Percentiles rank a stretch among this genome's conserved stretches.
phyloP scores from a whole-genome alignment of 352 stramenopile species.

The Phytophthora melonis region DNA sequence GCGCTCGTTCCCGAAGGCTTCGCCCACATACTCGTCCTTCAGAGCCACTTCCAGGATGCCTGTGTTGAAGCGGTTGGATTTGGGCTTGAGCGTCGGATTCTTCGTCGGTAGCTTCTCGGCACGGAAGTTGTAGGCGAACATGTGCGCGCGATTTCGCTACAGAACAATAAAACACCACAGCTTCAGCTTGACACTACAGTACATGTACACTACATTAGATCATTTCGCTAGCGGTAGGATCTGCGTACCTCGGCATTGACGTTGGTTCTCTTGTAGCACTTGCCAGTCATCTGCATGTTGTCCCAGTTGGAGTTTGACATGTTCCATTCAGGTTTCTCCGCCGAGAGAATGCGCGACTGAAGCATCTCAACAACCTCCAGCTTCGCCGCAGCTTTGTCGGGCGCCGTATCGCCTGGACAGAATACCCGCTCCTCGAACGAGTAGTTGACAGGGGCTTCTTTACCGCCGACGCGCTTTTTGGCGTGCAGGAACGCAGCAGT shows the following conservation, averaged over 20 bases:
- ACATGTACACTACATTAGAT: neutral
- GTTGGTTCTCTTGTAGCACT: constrained; percentile 83
- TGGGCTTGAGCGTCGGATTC: constrained; percentile 73
- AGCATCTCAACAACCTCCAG: constrained; percentile 68
- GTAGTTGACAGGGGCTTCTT: constrained; percentile 72
- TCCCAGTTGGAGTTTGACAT: constrained; percentile 74
- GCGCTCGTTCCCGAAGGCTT: constrained; percentile 74
- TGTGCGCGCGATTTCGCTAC: constrained; percentile 76
- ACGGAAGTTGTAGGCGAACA: constrained; percentile 90
- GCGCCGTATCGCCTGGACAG: constrained; percentile 62
- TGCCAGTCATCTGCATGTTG: constrained; percentile 76
- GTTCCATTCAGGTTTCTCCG: constrained; percentile 69
- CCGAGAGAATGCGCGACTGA: constrained; percentile 65
- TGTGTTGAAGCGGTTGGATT: constrained; percentile 83
- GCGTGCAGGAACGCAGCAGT: constrained; percentile 39
- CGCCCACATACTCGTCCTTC: constrained; percentile 67
- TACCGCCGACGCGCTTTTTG: constrained; percentile 75
- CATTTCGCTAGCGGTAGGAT: neutral
- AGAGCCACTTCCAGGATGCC: constrained; percentile 78
- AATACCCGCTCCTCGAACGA: constrained; percentile 81
- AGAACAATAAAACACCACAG: constrained; percentile 5
- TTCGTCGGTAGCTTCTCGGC: constrained; percentile 88
- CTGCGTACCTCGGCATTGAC: constrained; percentile 72
- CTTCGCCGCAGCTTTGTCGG: constrained; percentile 67
- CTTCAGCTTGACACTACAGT: neutral